phyloP scores from a whole-genome alignment of 345 rosid species.

The Arabidopsis suecica region DNA sequence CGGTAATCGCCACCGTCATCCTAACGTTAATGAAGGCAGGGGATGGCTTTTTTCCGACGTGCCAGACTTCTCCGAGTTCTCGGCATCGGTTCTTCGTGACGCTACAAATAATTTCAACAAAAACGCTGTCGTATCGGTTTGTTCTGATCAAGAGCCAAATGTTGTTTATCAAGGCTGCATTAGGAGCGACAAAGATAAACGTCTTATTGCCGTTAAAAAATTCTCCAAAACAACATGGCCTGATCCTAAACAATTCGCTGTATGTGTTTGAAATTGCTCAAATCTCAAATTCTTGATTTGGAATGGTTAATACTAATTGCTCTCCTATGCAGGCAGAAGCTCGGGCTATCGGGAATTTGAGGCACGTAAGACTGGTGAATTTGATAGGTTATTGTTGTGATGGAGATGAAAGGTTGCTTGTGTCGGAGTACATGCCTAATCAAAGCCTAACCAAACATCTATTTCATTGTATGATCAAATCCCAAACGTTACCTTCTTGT shows the following conservation, averaged over 20 bases:
- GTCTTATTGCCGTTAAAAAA: slow-evolving; percentile 82
- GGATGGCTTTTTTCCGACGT: slow-evolving; percentile 46
- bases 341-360: slow-evolving; percentile 73
- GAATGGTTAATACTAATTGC: neutral
- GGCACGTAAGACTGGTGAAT: slow-evolving; percentile 76
- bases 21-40: slow-evolving; percentile 23
- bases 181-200: slow-evolving; percentile 48
- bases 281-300: neutral
- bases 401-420: slow-evolving; percentile 93
- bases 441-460: slow-evolving; percentile 85
- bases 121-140: slow-evolving; percentile 73
- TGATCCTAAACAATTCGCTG: slow-evolving; percentile 86
- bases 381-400: slow-evolving; percentile 95
- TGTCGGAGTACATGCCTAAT: slow-evolving; percentile 88
- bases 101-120: slow-evolving; percentile 86
- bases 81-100: slow-evolving; percentile 68
- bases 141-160: slow-evolving; percentile 82
- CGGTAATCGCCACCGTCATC: slow-evolving; percentile 38
- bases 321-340: slow-evolving; percentile 69
- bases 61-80: slow-evolving; percentile 68
- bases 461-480: slow-evolving; percentile 69
- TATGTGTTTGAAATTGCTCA: slow-evolving; percentile 20
- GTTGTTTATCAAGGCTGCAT: slow-evolving; percentile 80
- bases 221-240: slow-evolving; percentile 87
- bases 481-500: neutral